These are phyloP conservation scores for Fusarium albidum DNA, from an alignment of 2,329 filamentous ascomycete genomes.

Conservation along the genomic window DNA sequence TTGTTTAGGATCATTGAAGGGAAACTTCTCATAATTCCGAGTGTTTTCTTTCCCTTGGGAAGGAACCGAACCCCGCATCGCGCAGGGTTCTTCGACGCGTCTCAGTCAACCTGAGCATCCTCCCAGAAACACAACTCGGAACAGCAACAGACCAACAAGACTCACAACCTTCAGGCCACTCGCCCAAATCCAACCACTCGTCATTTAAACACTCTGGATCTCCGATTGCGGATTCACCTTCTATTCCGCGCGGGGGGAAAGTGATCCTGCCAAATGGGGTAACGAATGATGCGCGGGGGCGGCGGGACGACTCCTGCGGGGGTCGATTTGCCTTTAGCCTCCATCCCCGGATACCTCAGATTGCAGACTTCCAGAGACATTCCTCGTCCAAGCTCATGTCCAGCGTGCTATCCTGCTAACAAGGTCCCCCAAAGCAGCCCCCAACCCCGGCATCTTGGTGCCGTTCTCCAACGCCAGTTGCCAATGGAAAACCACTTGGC, in stretches of 20 bases:
- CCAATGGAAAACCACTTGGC: slow-evolving; percentile 1
- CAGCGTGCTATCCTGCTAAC: slow-evolving; percentile 1
- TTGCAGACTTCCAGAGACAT: accelerated
- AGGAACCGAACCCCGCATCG: too few species aligned
- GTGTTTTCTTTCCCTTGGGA: too few species aligned
- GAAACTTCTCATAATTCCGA: too few species aligned
- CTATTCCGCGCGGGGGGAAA: slow-evolving; percentile 3
- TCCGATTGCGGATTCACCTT: slow-evolving; percentile 12
- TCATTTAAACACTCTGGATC: not conserved
- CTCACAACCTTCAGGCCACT: not conserved
- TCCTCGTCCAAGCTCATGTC: too few species aligned
- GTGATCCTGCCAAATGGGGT: slow-evolving; percentile 2
- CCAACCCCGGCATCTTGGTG: slow-evolving; percentile 20
- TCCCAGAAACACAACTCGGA: not conserved
- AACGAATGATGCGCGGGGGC: slow-evolving; percentile 22
- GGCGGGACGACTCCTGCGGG: slow-evolving; percentile 6
- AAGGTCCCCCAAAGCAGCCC: slow-evolving; percentile 26
- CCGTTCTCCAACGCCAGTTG: slow-evolving; percentile 13
- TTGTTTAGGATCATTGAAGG: too few species aligned
- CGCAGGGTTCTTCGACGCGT: too few species aligned
- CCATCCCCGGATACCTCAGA: not conserved
- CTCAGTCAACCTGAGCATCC: too few species aligned
- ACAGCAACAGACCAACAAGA: slow-evolving; percentile 3
- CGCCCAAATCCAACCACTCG: not conserved
- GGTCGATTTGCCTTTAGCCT: slow-evolving; percentile 1